A percentile compares a stretch with the other conserved stretches of the same genome.
phyloP scores from a whole-genome alignment of 345 rosid genomes.

The Toxicodendron radicans region DNA sequence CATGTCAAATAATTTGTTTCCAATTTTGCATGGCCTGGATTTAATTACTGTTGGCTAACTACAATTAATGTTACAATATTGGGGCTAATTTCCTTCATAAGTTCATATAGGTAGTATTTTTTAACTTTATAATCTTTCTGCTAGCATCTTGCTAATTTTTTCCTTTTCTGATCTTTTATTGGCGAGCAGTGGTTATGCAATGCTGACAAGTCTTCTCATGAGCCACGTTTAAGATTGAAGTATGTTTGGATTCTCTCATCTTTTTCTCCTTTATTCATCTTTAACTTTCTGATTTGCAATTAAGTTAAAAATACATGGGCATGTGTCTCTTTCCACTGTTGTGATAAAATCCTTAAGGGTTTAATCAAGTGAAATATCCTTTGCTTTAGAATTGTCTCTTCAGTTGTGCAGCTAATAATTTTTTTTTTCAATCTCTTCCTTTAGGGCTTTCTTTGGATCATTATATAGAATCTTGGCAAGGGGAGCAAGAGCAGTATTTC shows the following conservation, averaged over 20 bases:
- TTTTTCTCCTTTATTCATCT: not conserved
- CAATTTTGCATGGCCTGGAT: not conserved
- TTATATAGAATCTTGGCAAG: constrained; percentile 78
- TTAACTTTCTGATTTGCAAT: not conserved
- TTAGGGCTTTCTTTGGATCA: constrained; percentile 88
- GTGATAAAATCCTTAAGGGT: not conserved
- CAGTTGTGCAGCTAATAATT: constrained; percentile 1
- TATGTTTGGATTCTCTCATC: constrained; percentile 35
- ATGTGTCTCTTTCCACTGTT: not conserved
- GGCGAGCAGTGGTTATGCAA: constrained; percentile 87
- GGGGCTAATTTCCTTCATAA: not conserved
- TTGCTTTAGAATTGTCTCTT: not conserved
- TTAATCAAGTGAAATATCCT: not conserved
- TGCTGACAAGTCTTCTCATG: constrained; percentile 94
- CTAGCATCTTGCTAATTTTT: not conserved
- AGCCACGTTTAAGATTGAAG: constrained; percentile 86
- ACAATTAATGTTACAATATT: not conserved
- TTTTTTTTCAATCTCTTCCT: not conserved
- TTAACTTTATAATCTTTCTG: not conserved
- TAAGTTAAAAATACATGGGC: not conserved
- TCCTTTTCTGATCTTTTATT: constrained; percentile 1
- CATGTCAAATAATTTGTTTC: not conserved
- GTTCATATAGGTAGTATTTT: not conserved
- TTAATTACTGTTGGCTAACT: not conserved
- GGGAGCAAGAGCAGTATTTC: constrained; percentile 93